phyloP scores from a whole-genome alignment of 2,329 filamentous ascomycete genomes.

The Ceratocystiopsis brevicomis region DNA sequence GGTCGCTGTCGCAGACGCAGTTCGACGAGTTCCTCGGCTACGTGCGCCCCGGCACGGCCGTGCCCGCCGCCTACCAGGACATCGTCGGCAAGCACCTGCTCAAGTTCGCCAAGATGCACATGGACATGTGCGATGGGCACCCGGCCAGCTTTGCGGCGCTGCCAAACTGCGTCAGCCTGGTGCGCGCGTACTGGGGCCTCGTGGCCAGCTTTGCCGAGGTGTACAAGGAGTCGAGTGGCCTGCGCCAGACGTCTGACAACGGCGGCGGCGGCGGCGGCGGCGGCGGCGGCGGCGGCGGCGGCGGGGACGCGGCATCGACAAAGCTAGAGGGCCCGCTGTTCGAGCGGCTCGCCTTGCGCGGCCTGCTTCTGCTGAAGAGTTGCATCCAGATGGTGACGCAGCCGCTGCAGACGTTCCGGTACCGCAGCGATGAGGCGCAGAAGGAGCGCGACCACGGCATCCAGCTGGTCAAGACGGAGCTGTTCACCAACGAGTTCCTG shows the following conservation, averaged over 20 bases:
- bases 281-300: constrained; percentile 12
- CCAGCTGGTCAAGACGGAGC: constrained; percentile 47
- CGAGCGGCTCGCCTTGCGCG: constrained; percentile 68
- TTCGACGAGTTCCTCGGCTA: constrained; percentile 57
- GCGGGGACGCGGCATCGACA: constrained; percentile 17
- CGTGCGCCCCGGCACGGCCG: constrained; percentile 19
- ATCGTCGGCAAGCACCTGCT: constrained; percentile 70
- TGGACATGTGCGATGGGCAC: constrained; percentile 65
- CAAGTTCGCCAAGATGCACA: constrained; percentile 80
- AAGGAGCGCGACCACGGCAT: constrained; percentile 56
- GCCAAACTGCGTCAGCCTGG: constrained; percentile 58
- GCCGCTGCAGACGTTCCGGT: constrained; percentile 66
- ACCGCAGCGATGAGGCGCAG: constrained; percentile 54
- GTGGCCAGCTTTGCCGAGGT: constrained; percentile 58
- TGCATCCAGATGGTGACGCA: constrained; percentile 75
- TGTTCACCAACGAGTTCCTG: constrained; percentile 62
- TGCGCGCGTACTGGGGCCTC: constrained; percentile 70
- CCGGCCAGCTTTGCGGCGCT: constrained; percentile 68
- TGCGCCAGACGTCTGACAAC: constrained; percentile 25
- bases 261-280: constrained; percentile 16
- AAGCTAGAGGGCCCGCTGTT: constrained; percentile 43
- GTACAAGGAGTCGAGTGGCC: constrained; percentile 43
- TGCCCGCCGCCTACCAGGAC: constrained; percentile 33
- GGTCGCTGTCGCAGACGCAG: constrained; percentile 58
- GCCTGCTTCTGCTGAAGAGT: constrained; percentile 60